Base-by-base conservation (phyloP, 805 yeast genomes). In the Kuraishia ogatae region DNA sequence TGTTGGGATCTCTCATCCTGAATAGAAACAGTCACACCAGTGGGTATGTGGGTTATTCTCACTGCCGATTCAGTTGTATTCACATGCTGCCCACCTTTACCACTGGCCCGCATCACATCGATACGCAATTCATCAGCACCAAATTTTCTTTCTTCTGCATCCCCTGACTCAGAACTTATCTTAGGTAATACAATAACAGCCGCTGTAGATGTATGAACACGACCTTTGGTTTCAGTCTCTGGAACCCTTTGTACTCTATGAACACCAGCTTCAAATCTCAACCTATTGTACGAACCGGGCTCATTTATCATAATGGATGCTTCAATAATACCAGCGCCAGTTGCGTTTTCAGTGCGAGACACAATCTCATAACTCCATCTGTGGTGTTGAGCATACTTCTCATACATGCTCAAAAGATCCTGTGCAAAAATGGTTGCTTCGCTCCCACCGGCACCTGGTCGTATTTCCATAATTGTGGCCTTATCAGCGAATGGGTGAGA, bases 61-160 rank as follows among this genome's bases (percentile, higher is more conserved):
- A 94, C 98, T 0, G 99, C 99, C 1, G 97, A 90, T 66, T 93
- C 98, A 0, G 98, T 94, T 15, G 97, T 93, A 66, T 93, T 93
- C 43, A 93, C 99, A 66, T 93, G 98, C 72, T 93, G 99, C 0
- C 99, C 99, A 55, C 99, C 99, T 59, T 94, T 87, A 2, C 99
- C 99, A 55, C 96, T 84, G 0, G 98, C 89, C 61, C 99, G 78
- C 97, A 93, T 94, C n/a, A 94, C 91, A 66, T 94, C 99, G 2
- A 94, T 83, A 55, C 97, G 78, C 22, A 94, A 83, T 63, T 94
- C 99, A 2, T 88, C 96, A 0, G 92, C 89, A 20, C 82, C 83
- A 68, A 94, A 90, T 55, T 81, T 80, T 48, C 93, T 72, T 62
- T 87, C 93, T 17, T 57, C 51, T n/a, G 50, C 51, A 51, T 76